phyloP scores from a whole-genome alignment of 176 grass and related monocot genomes.

The Carex pumila region DNA sequence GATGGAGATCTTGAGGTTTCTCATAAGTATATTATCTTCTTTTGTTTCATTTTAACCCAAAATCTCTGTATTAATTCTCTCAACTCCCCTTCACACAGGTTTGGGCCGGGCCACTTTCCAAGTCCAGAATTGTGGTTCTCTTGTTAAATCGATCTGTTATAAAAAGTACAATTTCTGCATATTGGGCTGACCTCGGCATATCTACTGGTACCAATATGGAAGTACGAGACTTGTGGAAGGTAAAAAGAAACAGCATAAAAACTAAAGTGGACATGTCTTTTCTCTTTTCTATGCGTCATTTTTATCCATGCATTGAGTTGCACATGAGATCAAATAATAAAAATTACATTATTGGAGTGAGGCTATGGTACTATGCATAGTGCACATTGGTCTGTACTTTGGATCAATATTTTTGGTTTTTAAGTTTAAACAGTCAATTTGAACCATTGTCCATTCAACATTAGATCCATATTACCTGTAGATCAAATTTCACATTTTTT shows the following conservation, averaged over 20 bases:
- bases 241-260: not conserved
- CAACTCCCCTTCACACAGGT: slow-evolving; percentile 14
- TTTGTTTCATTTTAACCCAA: not conserved
- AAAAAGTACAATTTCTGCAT: slow-evolving; percentile 32
- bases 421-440: too few species aligned
- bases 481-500: too few species aligned
- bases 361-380: too few species aligned
- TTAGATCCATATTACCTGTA: too few species aligned
- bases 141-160: slow-evolving; percentile 48
- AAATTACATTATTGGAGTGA: not conserved
- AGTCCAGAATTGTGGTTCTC: slow-evolving; percentile 44
- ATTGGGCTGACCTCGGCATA: slow-evolving; percentile 70
- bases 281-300: not conserved
- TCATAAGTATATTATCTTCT: not conserved
- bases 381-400: too few species aligned
- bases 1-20: slow-evolving; percentile 65
- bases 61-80: slow-evolving; percentile 1
- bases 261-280: not conserved
- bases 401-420: too few species aligned
- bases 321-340: not conserved
- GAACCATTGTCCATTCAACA: too few species aligned
- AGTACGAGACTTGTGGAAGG: slow-evolving; percentile 69
- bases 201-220: slow-evolving; percentile 44
- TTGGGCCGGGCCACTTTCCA: slow-evolving; percentile 58
- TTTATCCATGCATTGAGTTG: not conserved